Conservation (phyloP, 202 grass and related monocot species). For the Eragrostis tef region DNA sequence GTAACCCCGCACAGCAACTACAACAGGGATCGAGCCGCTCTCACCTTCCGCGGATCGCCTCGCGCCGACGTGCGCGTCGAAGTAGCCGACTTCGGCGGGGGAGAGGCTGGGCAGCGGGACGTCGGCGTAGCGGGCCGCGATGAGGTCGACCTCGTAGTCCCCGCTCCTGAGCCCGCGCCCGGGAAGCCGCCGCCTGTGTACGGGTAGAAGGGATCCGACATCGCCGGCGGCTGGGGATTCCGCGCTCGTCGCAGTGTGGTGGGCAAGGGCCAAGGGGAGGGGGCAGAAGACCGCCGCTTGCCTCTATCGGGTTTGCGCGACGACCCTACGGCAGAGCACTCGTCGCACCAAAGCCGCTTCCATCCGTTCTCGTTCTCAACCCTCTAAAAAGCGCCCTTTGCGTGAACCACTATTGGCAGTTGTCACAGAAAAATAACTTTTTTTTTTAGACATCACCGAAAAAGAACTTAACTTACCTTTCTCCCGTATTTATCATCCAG, state of each 20-base stretch:
- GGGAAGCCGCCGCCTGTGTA: conserved; percentile 28
- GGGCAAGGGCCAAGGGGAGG: background rate
- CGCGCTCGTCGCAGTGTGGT: background rate
- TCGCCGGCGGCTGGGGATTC: conserved; percentile 68
- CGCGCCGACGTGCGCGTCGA: conserved; percentile 48
- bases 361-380: too few species aligned
- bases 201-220: conserved; percentile 67
- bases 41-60: conserved; percentile 78
- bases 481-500: too few species aligned
- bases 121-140: conserved; percentile 50
- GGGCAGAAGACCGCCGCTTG: background rate
- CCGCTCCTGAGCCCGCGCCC: too few species aligned
- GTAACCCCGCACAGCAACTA: background rate
- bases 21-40: conserved; percentile 17
- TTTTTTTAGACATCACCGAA: too few species aligned
- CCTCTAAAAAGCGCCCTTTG: too few species aligned
- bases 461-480: too few species aligned
- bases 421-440: too few species aligned
- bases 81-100: conserved; percentile 31
- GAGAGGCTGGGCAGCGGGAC: conserved; percentile 14
- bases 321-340: too few species aligned
- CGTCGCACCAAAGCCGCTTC: background rate
- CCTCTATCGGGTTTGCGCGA: background rate
- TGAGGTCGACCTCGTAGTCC: conserved; percentile 63
- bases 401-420: too few species aligned